Percentiles rank a stretch among this genome's conserved stretches.
Conservation (phyloP, 345 rosid genomes). For the Xanthoceras sorbifolium region DNA sequence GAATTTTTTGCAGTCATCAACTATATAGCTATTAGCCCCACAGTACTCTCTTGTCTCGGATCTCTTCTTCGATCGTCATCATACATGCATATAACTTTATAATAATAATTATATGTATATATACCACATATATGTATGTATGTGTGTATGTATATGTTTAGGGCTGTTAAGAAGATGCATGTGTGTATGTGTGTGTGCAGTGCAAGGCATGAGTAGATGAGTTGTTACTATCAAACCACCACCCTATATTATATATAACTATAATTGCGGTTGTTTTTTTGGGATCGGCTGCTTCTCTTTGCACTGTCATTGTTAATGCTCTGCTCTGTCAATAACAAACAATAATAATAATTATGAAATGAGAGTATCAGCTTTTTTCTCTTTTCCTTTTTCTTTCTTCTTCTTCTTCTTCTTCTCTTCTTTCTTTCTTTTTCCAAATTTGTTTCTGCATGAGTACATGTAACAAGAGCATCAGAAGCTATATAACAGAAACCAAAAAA, state of each 20-base stretch:
- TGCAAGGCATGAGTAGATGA: slow-evolving; percentile 5
- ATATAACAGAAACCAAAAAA: slow-evolving; percentile 10
- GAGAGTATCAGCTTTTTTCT: slow-evolving; percentile 14
- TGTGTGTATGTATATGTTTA: not conserved
- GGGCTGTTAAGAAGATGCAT: slow-evolving; percentile 19
- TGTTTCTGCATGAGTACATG: not conserved
- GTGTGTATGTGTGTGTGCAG: not conserved
- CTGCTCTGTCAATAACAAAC: slow-evolving; percentile 28
- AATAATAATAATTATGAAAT: not conserved
- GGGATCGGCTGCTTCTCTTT: slow-evolving; percentile 49
- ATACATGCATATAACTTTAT: not conserved
- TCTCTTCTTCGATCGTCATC: not conserved
- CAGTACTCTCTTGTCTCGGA: too few species aligned
- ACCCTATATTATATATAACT: slow-evolving; percentile 7
- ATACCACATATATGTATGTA: not conserved
- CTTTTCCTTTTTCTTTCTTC: not conserved
- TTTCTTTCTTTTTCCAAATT: not conserved
- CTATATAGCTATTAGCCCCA: not conserved
- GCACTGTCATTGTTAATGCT: slow-evolving; percentile 31
- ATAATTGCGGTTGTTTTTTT: slow-evolving; percentile 38
- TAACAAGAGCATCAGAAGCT: too few species aligned
- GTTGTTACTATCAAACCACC: slow-evolving; percentile 32
- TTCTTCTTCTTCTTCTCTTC: slow-evolving; percentile 11
- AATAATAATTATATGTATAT: too few species aligned
- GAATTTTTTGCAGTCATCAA: not conserved